phyloP scores from a whole-genome alignment of 164 flowering plant genomes.

The Warburgia ugandensis region DNA sequence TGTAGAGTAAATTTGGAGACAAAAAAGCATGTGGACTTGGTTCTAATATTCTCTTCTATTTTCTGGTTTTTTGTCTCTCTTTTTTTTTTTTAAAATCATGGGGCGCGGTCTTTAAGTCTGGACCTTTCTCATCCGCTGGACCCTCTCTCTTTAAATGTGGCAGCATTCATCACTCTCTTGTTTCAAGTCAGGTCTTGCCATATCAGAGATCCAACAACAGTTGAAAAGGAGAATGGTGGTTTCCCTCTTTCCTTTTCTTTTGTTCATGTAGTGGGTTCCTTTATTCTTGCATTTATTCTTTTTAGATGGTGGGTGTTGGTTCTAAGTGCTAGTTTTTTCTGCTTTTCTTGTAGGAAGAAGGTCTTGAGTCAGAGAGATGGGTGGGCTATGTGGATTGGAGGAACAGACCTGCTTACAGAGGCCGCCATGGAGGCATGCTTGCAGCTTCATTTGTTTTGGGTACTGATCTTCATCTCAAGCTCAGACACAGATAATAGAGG shows the following conservation, averaged over 20 bases:
- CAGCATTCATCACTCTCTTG: constrained; percentile 16
- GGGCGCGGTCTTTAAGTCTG: constrained; percentile 12
- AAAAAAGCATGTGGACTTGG: background rate
- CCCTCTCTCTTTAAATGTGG: constrained; percentile 24
- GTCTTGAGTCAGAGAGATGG: constrained; percentile 33
- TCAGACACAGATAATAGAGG: background rate
- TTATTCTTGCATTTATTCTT: background rate
- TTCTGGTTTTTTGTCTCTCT: constrained; percentile 22
- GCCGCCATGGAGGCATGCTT: constrained; percentile 70
- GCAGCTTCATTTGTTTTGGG: constrained; percentile 75
- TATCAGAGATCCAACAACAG: constrained; percentile 10
- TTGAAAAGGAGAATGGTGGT: constrained; percentile 29
- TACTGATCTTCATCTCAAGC: constrained; percentile 15
- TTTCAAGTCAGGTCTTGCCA: background rate
- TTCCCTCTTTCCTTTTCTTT: constrained; percentile 4
- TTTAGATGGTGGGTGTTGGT: background rate
- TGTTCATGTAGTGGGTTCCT: background rate
- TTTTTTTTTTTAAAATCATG: no score
- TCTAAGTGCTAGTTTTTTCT: background rate
- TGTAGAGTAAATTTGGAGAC: background rate
- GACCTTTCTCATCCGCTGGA: constrained; percentile 19
- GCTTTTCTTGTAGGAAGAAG: constrained; percentile 31
- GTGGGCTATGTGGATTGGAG: constrained; percentile 72
- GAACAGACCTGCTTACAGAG: constrained; percentile 50
- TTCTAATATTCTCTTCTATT: background rate